These are phyloP conservation scores for Cladosporium austrohemisphaericum DNA, from an alignment of 2,329 filamentous ascomycete species.

Conservation along the genomic window DNA sequence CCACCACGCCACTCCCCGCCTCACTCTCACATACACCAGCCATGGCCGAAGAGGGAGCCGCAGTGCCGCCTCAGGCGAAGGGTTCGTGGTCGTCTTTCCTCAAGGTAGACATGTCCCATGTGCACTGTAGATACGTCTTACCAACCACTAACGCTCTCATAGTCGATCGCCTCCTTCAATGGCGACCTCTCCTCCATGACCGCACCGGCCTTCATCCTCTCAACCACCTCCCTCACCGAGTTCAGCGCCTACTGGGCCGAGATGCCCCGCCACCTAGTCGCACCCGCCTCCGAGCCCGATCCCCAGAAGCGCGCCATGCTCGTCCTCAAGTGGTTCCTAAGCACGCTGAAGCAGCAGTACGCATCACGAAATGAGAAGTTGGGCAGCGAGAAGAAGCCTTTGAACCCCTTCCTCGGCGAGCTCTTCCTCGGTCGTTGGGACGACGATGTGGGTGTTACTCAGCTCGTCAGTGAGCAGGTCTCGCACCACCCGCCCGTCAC, in stretches of 20 bases:
- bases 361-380: constrained; percentile 70
- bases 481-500: constrained; percentile 94
- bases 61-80: constrained; percentile 45
- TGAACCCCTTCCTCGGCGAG: constrained; percentile 95
- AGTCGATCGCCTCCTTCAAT: constrained; percentile 54
- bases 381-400: constrained; percentile 93
- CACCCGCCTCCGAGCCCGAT: constrained; percentile 74
- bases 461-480: constrained; percentile 90
- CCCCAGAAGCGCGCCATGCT: constrained; percentile 76
- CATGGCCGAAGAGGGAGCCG: constrained; percentile 38
- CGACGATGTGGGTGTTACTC: constrained; percentile 74
- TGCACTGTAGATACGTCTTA: background rate
- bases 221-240: constrained; percentile 53
- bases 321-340: constrained; percentile 96
- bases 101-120: constrained; percentile 36
- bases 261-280: constrained; percentile 65
- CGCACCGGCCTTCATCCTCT: constrained; percentile 54
- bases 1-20: background rate
- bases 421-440: constrained; percentile 90
- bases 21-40: background rate
- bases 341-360: constrained; percentile 85
- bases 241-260: constrained; percentile 58
- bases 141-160: constrained; percentile 5
- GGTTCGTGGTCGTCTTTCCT: constrained; percentile 49
- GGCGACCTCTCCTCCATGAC: constrained; percentile 56